These are phyloP conservation scores for Uromyces viciae-fabae DNA, from an alignment of 1,284 basidiomycete genomes.

Conservation along the genomic window DNA sequence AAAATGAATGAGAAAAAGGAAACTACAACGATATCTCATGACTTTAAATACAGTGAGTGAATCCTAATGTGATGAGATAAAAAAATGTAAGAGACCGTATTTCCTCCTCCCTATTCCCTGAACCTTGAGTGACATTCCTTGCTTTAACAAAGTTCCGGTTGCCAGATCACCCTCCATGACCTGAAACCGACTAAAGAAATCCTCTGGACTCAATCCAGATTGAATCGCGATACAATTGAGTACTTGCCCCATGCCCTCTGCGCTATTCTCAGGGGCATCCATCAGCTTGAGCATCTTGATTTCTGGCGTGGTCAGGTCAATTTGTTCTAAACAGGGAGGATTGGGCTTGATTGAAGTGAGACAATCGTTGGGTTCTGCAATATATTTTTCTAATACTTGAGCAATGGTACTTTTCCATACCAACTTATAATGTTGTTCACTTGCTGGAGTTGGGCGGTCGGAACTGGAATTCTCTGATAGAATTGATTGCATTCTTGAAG, in stretches of 20 bases:
- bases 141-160: too few species aligned
- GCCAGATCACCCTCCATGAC: not conserved
- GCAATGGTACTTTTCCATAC: not conserved
- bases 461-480: not conserved
- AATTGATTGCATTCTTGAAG: not conserved
- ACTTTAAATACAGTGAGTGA: too few species aligned
- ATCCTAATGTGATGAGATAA: too few species aligned
- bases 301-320: not conserved
- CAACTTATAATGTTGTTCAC: not conserved
- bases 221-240: not conserved
- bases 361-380: not conserved
- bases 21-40: too few species aligned
- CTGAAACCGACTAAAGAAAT: constrained; percentile 1
- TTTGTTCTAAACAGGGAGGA: not conserved
- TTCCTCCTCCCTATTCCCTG: too few species aligned
- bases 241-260: not conserved
- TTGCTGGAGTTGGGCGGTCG: not conserved
- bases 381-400: too few species aligned
- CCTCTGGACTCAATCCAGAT: not conserved
- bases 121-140: too few species aligned
- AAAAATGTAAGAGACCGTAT: too few species aligned
- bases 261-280: constrained; percentile 2
- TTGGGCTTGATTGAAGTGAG: not conserved
- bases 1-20: too few species aligned
- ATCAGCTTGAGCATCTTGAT: constrained; percentile 9